Evolutionary conservation across 768 basidiomycete species (phyloP), one percentile per base, ranked within the genome.

Genomic region (Lactarius deliciosus): DNA sequence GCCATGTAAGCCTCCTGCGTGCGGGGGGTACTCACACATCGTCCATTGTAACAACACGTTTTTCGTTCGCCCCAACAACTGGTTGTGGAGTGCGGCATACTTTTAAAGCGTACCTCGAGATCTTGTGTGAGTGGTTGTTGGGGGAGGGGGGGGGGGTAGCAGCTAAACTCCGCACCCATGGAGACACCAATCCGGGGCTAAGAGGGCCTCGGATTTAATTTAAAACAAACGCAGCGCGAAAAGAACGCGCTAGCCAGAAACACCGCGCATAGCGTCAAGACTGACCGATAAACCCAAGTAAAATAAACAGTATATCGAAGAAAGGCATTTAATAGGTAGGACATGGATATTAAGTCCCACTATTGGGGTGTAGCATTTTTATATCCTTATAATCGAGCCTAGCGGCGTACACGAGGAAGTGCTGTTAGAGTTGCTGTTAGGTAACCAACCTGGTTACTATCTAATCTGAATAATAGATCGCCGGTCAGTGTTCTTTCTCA

Each of bases 1-100:
- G 28, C 13, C 38, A 53, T 61, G 60, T 47, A 57, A 11, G 30
- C 55, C 13, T 18, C 61, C 63, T 60, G 65, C 61, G 18, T 61
- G 65, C 65, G 61, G 53, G 65, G 22, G 20, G 4, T 36, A 22
- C 11, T 62, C 50, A 16, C 32, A 36, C 34, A 22, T 34, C n/a
- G 2, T 61, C 45, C 20, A 22, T n/a, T 59, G 54, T 63, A 50
- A 0, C 22, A 60, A 60, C 58, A 54, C 9, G 30, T 43, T 55
- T 60, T 22, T 22, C 60, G 38, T n/a, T 22, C 22, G 11, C 22
- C 47, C 22, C 34, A 34, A 34, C 34, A 34, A 9, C 8, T 34
- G 9, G 34, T 2, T 2, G 34, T 34, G 34, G 34, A 34, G 34
- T 34, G 34, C 34, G 34, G 34, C 34, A 34, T 2, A 10, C 34